A percentile compares a stretch with the other conserved stretches of the same genome.
Conservation (phyloP, 2,329 filamentous ascomycete species). For the Fusarium sp. region DNA sequence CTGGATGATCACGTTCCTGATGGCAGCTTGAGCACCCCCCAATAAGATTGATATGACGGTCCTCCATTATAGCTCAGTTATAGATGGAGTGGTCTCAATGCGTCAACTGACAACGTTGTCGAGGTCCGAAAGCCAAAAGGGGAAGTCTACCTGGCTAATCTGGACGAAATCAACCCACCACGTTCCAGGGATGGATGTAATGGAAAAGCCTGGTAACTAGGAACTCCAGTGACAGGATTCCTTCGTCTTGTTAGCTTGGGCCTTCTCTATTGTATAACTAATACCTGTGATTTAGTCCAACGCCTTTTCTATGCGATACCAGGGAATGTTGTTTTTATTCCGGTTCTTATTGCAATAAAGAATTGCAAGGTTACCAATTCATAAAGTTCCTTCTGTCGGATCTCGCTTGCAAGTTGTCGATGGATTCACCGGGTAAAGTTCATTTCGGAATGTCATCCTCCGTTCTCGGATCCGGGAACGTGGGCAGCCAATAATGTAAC, state of each 20-base stretch:
- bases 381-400: accelerated
- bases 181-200: accelerated
- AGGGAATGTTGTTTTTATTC: accelerated
- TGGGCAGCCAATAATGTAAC: neutral
- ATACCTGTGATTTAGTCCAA: accelerated
- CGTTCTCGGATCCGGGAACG: neutral
- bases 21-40: accelerated
- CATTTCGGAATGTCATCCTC: neutral
- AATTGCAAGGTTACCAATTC: accelerated
- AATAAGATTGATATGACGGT: neutral
- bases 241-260: neutral
- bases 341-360: accelerated
- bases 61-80: neutral
- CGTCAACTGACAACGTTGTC: neutral
- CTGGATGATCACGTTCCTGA: neutral
- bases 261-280: accelerated
- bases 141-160: neutral
- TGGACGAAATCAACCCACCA: neutral
- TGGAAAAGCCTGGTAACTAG: accelerated
- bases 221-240: too few species aligned
- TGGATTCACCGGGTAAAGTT: neutral
- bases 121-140: neutral
- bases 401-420: neutral
- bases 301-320: accelerated
- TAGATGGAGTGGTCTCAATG: neutral